Conservation (phyloP, 306 rosid genomes). For the Astragalus membranaceus region DNA sequence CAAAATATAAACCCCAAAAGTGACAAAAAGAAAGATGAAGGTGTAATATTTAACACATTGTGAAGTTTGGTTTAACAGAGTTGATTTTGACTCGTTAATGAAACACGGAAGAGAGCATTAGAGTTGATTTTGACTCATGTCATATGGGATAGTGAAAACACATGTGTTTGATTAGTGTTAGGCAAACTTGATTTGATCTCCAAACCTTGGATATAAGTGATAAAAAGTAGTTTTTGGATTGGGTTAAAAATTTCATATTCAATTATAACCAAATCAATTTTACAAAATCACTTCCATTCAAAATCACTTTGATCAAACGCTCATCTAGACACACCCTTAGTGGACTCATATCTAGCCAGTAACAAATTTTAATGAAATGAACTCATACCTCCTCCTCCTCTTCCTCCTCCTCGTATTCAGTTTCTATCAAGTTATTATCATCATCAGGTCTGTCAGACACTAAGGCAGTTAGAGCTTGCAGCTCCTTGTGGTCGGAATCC, state of each 20-base stretch:
- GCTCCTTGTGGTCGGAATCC: slow-evolving; percentile 50
- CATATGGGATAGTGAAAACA: neutral
- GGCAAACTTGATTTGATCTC: neutral
- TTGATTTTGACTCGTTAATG: neutral
- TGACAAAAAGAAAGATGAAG: neutral
- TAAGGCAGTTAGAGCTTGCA: slow-evolving; percentile 50
- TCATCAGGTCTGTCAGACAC: slow-evolving; percentile 27
- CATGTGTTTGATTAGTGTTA: too few species aligned
- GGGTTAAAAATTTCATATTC: neutral
- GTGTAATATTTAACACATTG: neutral
- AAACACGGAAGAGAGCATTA: too few species aligned
- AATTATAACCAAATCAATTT: too few species aligned
- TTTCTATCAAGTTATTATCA: slow-evolving; percentile 38
- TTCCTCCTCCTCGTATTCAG: slow-evolving; percentile 49
- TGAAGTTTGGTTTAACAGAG: neutral
- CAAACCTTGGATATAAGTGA: neutral
- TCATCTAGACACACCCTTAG: neutral
- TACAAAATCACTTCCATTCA: neutral
- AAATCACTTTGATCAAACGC: neutral
- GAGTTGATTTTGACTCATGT: neutral
- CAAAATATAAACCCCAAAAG: neutral
- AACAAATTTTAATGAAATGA: neutral
- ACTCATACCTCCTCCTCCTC: slow-evolving; percentile 54
- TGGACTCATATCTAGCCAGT: neutral
- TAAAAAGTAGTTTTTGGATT: neutral